Base-by-base conservation (phyloP, 352 stramenopile species). In the Peronospora farinosa region DNA sequence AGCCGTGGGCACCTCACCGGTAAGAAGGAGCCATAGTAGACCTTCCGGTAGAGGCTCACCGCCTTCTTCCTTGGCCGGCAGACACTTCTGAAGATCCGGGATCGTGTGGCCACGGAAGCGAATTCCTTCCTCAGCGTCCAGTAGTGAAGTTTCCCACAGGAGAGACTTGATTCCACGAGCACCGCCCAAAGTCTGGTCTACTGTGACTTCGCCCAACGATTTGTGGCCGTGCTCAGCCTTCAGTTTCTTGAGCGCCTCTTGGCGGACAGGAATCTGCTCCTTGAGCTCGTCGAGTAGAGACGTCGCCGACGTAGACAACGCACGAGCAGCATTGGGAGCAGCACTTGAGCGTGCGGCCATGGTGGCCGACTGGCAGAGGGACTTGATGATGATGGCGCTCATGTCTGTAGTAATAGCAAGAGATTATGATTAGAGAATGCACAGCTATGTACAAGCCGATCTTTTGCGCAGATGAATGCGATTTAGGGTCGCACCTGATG, bases 31-130 rank as follows among this genome's bases (percentile, higher is more conserved):
- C 96, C 96, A 99, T 56, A 98, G 69, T 15, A 99, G 74, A 43
- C 86, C 93, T 83, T 99, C 96, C 21, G 97, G 92, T 31, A 97
- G 76, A 41, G 96, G 96, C 78, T 99, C 96, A 40, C 95, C 96
- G 36, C 91, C 95, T 42, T 90, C 82, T 36, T 87, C 56, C 60
- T 84, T 92, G 37, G 92, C 85, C 16, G 96, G 96, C 30, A 99
- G 74, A 60, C 92, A 85, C 70, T 96, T 59, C 75, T 99, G 96
- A 51, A 97, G 93, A 64, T 99, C 96, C 19, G 96, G 96, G 78
- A 99, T 99, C 49, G 95, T 98, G 70, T 98, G 78, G 54, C 96
- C 96, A 51, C 96, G 89, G 88, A 99, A 99, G 44, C 96, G 92
- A 78, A 99, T 99, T 54, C 96, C 96, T 65, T 98, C 92, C 38